Conservation (phyloP, 306 rosid genomes). For the Oxytropis ochrocephala region DNA sequence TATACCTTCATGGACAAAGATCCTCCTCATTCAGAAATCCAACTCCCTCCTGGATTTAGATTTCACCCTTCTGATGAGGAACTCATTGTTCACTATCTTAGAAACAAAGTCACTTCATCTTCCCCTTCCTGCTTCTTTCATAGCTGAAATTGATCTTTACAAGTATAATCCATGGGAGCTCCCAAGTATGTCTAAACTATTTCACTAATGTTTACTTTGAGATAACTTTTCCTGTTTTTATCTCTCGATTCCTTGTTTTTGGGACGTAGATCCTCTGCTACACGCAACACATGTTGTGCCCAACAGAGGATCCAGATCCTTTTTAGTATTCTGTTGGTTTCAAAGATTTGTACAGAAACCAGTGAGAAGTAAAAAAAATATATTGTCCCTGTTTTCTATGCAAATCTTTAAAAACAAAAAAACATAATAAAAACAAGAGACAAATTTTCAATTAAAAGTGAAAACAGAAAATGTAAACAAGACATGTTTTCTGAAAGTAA, state of each 20-base stretch:
- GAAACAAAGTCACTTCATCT: conserved; percentile 51
- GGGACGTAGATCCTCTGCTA: too few relatives aligned
- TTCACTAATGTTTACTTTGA: not conserved
- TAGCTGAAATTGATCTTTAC: conserved; percentile 68
- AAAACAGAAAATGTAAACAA: not conserved
- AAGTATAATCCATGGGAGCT: conserved; percentile 76
- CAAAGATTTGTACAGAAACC: not conserved
- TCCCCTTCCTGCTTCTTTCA: conserved; percentile 57
- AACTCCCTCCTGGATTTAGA: conserved; percentile 80
- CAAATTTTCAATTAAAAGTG: not conserved
- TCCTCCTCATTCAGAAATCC: conserved; percentile 33
- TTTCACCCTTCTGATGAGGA: conserved; percentile 84
- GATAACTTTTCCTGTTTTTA: not conserved
- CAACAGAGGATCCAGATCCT: too few relatives aligned
- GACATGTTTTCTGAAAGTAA: not conserved
- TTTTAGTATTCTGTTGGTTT: too few relatives aligned
- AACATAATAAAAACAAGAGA: too few relatives aligned
- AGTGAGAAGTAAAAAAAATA: too few relatives aligned
- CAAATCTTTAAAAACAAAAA: too few relatives aligned
- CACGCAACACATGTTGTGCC: too few relatives aligned
- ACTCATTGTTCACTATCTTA: conserved; percentile 57
- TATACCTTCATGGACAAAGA: conserved; percentile 35
- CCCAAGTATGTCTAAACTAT: conserved; percentile 31
- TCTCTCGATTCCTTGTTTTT: not conserved
- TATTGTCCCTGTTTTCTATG: too few relatives aligned